Evolutionary conservation across 2,329 filamentous ascomycete genomes (phyloP).

Genomic region (Penicillium thymicola): DNA sequence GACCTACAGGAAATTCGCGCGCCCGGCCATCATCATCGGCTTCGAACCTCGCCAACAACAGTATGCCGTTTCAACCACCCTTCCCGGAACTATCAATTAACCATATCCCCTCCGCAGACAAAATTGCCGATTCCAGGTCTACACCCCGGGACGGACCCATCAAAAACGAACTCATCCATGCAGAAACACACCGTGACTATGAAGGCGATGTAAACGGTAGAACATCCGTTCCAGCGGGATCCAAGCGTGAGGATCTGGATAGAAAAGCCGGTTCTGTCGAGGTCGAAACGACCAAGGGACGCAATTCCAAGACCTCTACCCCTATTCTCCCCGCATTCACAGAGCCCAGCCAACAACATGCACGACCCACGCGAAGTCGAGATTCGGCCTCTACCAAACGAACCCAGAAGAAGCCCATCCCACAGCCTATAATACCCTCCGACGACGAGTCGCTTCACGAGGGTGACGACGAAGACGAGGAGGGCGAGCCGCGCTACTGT

Average conservation of each 20-base stretch:
- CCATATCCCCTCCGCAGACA: conserved; percentile 24
- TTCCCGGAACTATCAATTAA: conserved; percentile 27
- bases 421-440: conserved; percentile 29
- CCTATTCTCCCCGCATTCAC: conserved; percentile 37
- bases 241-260: conserved; percentile 39
- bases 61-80: conserved; percentile 32
- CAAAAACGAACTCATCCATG: conserved; percentile 35
- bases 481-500: conserved; percentile 71
- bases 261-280: conserved; percentile 31
- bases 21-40: conserved; percentile 60
- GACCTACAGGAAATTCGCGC: conserved; percentile 54
- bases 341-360: conserved; percentile 34
- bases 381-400: conserved; percentile 36
- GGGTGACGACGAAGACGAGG: conserved; percentile 61
- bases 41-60: conserved; percentile 60
- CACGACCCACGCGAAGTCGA: conserved; percentile 36
- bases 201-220: conserved; percentile 22
- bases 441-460: conserved; percentile 46
- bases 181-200: conserved; percentile 33
- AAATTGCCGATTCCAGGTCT: conserved; percentile 51
- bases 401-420: conserved; percentile 34
- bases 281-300: conserved; percentile 37
- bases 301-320: conserved; percentile 42
- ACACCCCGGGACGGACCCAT: conserved; percentile 49
- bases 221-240: conserved; percentile 19